phyloP scores from a whole-genome alignment of 129 eudicot species.

The Ambrosia artemisiifolia region DNA sequence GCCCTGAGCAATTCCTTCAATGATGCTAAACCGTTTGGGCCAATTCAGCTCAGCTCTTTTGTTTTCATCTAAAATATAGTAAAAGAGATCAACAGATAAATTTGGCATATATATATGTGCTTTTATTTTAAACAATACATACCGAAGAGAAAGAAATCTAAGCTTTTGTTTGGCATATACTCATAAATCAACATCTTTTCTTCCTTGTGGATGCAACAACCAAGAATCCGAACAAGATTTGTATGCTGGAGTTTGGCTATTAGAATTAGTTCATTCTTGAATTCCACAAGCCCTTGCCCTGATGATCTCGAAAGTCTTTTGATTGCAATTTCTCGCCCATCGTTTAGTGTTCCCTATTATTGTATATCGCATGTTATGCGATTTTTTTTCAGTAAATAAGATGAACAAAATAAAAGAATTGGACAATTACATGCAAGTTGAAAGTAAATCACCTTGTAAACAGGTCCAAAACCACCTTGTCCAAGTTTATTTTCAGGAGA shows the following conservation, averaged over 20 bases:
- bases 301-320: conserved; percentile 40
- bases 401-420: neutral
- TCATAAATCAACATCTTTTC: conserved; percentile 32
- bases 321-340: conserved; percentile 28
- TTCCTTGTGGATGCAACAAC: conserved; percentile 35
- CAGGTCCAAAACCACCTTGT: conserved; percentile 17
- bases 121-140: neutral
- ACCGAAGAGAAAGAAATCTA: conserved; percentile 31
- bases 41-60: neutral
- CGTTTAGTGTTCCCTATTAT: conserved; percentile 8
- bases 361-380: neutral
- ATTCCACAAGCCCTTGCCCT: conserved; percentile 35
- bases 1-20: conserved; percentile 53
- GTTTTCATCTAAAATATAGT: neutral
- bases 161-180: conserved; percentile 32
- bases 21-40: conserved; percentile 8
- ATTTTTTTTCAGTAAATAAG: neutral
- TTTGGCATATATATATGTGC: neutral
- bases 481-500: conserved; percentile 41
- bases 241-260: conserved; percentile 39
- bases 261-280: conserved; percentile 38
- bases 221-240: conserved; percentile 38
- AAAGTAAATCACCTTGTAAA: conserved; percentile 24
- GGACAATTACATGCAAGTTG: neutral
- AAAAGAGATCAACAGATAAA: neutral